Conservation (phyloP, 2,329 filamentous ascomycete genomes). For the Trichoderma sp. region DNA sequence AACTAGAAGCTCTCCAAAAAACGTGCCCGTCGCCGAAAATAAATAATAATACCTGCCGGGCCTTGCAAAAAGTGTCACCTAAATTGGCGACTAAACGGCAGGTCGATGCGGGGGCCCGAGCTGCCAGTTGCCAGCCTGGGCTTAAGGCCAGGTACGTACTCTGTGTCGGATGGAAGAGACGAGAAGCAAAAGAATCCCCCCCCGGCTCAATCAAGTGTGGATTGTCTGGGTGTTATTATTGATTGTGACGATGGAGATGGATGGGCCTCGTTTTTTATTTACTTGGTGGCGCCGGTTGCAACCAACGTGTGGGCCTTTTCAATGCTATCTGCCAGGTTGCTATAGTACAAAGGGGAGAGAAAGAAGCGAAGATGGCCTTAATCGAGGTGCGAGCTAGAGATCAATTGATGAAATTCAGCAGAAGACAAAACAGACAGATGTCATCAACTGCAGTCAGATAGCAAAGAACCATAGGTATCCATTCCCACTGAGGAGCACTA, state of each 20-base stretch:
- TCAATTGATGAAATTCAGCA: neutral
- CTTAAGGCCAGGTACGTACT: constrained; percentile 23
- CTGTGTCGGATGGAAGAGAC: constrained; percentile 8
- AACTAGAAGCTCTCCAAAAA: constrained; percentile 24
- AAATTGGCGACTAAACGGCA: too few relatives aligned
- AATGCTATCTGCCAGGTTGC: neutral
- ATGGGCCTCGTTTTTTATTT: too few relatives aligned
- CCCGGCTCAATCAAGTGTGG: neutral
- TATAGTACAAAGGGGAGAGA: neutral
- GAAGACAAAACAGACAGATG: neutral
- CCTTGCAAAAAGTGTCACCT: too few relatives aligned
- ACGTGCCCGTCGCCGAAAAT: too few relatives aligned
- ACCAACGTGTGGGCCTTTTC: constrained; percentile 19
- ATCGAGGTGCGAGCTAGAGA: neutral
- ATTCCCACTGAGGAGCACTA: too few relatives aligned
- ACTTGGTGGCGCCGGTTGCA: constrained; percentile 4
- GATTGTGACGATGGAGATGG: too few relatives aligned
- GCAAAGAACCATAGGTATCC: too few relatives aligned
- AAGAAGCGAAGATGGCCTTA: neutral
- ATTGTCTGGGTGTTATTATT: too few relatives aligned
- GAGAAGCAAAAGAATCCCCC: constrained; percentile 19
- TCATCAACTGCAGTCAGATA: too few relatives aligned
- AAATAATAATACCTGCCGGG: too few relatives aligned
- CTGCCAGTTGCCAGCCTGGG: constrained; percentile 26
- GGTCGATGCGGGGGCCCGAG: neutral